phyloP scores from a whole-genome alignment of 2,329 filamentous ascomycete species.

The Aspergillus sp. region DNA sequence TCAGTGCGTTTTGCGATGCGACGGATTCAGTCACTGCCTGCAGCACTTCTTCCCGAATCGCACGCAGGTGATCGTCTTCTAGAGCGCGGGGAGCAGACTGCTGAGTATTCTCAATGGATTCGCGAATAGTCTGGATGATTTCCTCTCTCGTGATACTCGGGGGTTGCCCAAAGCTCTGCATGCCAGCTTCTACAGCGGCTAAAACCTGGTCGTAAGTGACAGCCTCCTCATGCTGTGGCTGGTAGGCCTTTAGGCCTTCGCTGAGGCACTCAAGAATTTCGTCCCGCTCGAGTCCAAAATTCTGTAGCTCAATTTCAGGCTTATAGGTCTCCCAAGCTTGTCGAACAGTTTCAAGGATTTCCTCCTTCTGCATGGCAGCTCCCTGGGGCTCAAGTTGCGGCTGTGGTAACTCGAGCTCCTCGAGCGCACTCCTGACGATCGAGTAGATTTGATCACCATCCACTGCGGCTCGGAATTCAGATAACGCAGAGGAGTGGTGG shows the following conservation, averaged over 20 bases:
- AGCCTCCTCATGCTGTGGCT: slow-evolving; percentile 47
- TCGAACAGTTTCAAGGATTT: slow-evolving; percentile 78
- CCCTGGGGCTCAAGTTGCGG: slow-evolving; percentile 49
- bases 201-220: slow-evolving; percentile 82
- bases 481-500: slow-evolving; percentile 61
- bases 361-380: slow-evolving; percentile 65
- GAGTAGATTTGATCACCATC: slow-evolving; percentile 84
- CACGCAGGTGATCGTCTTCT: slow-evolving; percentile 22
- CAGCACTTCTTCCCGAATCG: slow-evolving; percentile 29
- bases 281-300: slow-evolving; percentile 83
- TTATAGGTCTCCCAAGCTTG: slow-evolving; percentile 95
- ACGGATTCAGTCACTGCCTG: slow-evolving; percentile 26
- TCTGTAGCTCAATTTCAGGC: slow-evolving; percentile 84
- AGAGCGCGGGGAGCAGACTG: slow-evolving; percentile 10
- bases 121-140: slow-evolving; percentile 74
- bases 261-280: slow-evolving; percentile 83
- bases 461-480: slow-evolving; percentile 58
- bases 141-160: slow-evolving; percentile 72
- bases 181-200: slow-evolving; percentile 75
- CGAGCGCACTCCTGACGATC: slow-evolving; percentile 70
- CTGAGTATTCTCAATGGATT: slow-evolving; percentile 81
- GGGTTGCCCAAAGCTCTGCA: slow-evolving; percentile 74
- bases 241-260: slow-evolving; percentile 77
- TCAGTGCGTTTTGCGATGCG: slow-evolving; percentile 25
- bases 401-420: slow-evolving; percentile 55